phyloP scores from a whole-genome alignment of 2,329 filamentous ascomycete species.

The Chrysoporthe austroafricana region DNA sequence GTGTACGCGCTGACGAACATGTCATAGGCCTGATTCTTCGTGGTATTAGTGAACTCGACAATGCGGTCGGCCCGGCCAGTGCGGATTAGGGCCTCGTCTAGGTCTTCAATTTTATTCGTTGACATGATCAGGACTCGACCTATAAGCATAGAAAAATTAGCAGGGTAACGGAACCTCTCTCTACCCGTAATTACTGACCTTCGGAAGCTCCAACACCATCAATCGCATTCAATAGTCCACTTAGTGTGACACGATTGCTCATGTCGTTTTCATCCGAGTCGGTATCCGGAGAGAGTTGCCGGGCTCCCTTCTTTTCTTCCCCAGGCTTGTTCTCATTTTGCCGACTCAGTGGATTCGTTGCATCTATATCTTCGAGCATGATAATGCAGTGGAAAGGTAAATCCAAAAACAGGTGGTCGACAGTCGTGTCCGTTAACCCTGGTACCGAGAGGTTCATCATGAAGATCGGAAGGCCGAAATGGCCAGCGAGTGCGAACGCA shows the following conservation, averaged over 20 bases:
- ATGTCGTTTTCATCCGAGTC: background rate
- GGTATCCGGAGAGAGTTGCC: background rate
- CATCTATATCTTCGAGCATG: constrained; percentile 24
- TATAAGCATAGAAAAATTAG: background rate
- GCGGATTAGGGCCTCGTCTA: constrained; percentile 24
- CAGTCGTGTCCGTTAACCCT: constrained; percentile 9
- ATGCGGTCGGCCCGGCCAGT: constrained; percentile 24
- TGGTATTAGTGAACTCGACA: constrained; percentile 19
- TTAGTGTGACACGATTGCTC: constrained; percentile 17
- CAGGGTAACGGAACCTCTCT: background rate
- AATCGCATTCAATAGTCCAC: constrained; percentile 25
- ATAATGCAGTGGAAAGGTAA: constrained; percentile 21
- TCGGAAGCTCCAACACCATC: constrained; percentile 23
- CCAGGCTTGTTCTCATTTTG: background rate
- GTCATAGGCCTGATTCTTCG: constrained; percentile 18
- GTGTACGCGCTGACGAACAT: constrained; percentile 24
- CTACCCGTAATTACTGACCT: background rate
- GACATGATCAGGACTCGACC: constrained; percentile 26
- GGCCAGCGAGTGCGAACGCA: constrained; percentile 23
- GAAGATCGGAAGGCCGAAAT: constrained; percentile 22
- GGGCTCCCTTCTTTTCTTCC: no score
- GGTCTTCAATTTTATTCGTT: constrained; percentile 24
- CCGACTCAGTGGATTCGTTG: constrained; percentile 17
- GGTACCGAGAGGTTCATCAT: constrained; percentile 23
- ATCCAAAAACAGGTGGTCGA: constrained; percentile 14